Evolutionary conservation across 768 basidiomycete species (phyloP), one percentile per base, ranked within the genome.

Genomic region (Leucocoprinus leucothites): DNA sequence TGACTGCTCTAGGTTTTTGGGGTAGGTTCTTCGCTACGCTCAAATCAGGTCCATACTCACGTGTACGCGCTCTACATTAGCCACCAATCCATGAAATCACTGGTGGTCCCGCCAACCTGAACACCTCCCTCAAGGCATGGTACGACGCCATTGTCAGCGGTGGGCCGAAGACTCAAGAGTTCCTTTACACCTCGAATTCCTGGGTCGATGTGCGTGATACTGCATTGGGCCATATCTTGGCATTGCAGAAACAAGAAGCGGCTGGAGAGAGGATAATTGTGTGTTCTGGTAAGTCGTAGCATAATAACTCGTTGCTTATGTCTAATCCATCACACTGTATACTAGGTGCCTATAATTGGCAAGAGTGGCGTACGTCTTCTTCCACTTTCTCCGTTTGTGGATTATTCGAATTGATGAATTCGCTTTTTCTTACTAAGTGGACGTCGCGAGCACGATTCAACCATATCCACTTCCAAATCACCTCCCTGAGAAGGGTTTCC

Each of bases 191-290:
- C 2, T 53, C 62, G 4, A 62, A 63, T 13, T 56, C 61, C 21
- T 82, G 76, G 73, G 62, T 80, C 25, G 80, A 85, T 48, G 82
- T 84, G 5, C 75, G 82, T 5, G 83, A 85, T 62, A 63, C 82
- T 31, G 83, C 83, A 0, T 69, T 75, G 19, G 84, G 78, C 0
- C 86, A 88, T 63, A 72, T 74, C 0, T 64, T 70, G 4, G 82
- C 82, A 3, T 65, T 90, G 19, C 73, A 74, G 51, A 77, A 73
- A 48, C 70, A 75, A 24, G 74, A 71, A 2, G 85, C 84, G 0
- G 78, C 76, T 2, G 81, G 81, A 1, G 73, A 87, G 53, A 71
- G 87, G 31, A 77, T 87, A 61, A 74, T 88, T 61, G 58, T 81
- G 38, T 67, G 66, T n/a, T 68, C 65, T 2, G 74, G 76, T 67